Base-by-base conservation (phyloP, 2,329 filamentous ascomycete species). In the Colletotrichum cordylinicola region DNA sequence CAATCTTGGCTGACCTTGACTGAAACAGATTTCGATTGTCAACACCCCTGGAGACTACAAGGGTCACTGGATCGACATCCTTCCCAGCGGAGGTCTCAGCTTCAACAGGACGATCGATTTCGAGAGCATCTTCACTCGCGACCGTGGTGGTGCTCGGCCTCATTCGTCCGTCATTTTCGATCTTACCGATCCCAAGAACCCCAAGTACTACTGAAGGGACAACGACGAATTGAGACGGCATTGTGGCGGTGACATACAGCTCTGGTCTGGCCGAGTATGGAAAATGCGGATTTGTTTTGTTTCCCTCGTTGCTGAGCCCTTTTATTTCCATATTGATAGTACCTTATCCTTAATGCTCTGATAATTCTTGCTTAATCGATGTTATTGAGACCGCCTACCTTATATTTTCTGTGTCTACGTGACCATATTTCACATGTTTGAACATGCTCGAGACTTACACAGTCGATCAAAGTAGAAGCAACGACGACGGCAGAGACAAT, bases 31-130 rank as follows among this genome's bases (percentile, higher is more conserved):
- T 72, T 89, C 89, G 8, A 84, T 93, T 4, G 86, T 93, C 79
- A 92, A 92, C 80, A 92, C 90, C 0, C 90, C 90, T 0, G 90
- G 86, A 24, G 91, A 93, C 80, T 93, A 88, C 87, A 92, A 92
- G 85, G 91, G 87, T 0, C 88, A 90, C 77, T 93, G 91, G 85
- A 90, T 93, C 78, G 91, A 93, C 74, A 87, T 93, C 74, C 82
- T 87, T 12, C 81, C 86, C 3, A 85, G 92, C 75, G 91, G 91
- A 4, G 84, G 85, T n/a, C 81, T 93, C 69, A 85, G 55, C 3
- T 58, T 58, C 55, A 58, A 58, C 55, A 58, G 55, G 4, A 58
- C 55, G 4, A 91, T 92, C 79, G 87, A 93, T 79, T 92, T 93
- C 80, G 84, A 84, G 76, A 81, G 81, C 64, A 86, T 88, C 74